A percentile compares a stretch with the other conserved stretches of the same genome.
Conservation (phyloP, 169 alveolate species). For the Hepatocystis sp. region DNA sequence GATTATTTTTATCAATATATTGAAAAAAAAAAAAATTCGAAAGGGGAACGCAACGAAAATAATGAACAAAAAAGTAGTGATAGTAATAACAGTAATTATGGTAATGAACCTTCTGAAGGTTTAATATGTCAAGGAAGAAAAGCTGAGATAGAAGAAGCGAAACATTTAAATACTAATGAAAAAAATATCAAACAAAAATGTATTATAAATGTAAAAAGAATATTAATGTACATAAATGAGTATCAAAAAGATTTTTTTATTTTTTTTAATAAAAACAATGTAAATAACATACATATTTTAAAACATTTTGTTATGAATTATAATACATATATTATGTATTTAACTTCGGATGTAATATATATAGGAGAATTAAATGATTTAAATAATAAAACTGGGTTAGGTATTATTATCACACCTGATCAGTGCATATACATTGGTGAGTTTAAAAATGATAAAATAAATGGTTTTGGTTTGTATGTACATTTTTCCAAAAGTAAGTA, state of each 20-base stretch:
- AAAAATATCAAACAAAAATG: constrained; percentile 4
- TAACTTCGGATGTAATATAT: constrained; percentile 44
- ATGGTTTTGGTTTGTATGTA: constrained; percentile 79
- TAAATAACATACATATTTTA: constrained; percentile 29
- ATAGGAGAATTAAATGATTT: constrained; percentile 43
- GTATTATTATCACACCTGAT: constrained; percentile 80
- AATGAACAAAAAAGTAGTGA: neutral
- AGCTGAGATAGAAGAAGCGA: neutral
- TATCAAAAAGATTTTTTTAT: constrained; percentile 30
- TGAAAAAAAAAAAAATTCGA: constrained; percentile 6
- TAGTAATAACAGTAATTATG: neutral
- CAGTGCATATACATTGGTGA: constrained; percentile 87
- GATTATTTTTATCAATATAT: constrained; percentile 53
- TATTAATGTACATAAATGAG: constrained; percentile 51
- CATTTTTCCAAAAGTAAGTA: constrained; percentile 80
- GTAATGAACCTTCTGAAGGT: too few relatives aligned
- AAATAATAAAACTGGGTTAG: constrained; percentile 76
- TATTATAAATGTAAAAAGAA: constrained; percentile 38
- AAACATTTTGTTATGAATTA: constrained; percentile 48
- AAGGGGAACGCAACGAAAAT: constrained; percentile 1
- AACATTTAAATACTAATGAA: neutral
- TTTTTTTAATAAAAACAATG: constrained; percentile 45
- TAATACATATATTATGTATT: constrained; percentile 22
- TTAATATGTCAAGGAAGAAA: too few relatives aligned
- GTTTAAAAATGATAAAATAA: constrained; percentile 80